These are phyloP conservation scores for Eleusine coracana DNA, from an alignment of 176 grass and related monocot species.

Conservation along the genomic window DNA sequence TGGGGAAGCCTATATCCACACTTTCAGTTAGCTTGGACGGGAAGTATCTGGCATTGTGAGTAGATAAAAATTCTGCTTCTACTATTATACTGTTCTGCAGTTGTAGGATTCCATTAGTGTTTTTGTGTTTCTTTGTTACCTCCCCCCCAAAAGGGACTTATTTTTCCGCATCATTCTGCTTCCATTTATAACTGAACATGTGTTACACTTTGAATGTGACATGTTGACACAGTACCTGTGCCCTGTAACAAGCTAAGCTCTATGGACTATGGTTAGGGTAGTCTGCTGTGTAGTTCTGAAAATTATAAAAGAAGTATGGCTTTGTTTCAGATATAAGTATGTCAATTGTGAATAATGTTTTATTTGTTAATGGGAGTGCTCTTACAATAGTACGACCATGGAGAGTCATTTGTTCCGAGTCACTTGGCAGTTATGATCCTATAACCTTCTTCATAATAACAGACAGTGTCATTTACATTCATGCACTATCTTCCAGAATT, in stretches of 20 bases:
- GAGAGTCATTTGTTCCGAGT: background rate
- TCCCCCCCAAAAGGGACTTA: background rate
- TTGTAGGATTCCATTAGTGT: slow-evolving; percentile 29
- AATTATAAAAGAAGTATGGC: background rate
- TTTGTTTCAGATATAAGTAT: background rate
- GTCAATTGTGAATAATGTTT: slow-evolving; percentile 6
- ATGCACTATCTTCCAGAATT: slow-evolving; percentile 16
- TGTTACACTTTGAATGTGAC: background rate
- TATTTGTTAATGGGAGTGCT: background rate
- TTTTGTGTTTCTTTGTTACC: background rate
- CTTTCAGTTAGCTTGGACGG: slow-evolving; percentile 97
- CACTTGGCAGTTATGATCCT: background rate
- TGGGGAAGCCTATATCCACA: slow-evolving; percentile 78
- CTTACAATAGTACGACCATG: background rate
- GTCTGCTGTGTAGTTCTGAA: slow-evolving; percentile 3
- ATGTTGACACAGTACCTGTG: background rate
- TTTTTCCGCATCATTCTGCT: slow-evolving; percentile 9
- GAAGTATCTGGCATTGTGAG: slow-evolving; percentile 95
- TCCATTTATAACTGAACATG: background rate
- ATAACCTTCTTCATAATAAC: background rate
- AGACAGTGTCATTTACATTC: background rate
- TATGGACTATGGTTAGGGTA: background rate
- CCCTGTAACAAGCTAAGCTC: slow-evolving; percentile 3
- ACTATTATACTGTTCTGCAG: background rate
- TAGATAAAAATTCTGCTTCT: slow-evolving; percentile 32